These are phyloP conservation scores for Boletus reticulatus DNA, from an alignment of 768 basidiomycete genomes.

Conservation along the genomic window DNA sequence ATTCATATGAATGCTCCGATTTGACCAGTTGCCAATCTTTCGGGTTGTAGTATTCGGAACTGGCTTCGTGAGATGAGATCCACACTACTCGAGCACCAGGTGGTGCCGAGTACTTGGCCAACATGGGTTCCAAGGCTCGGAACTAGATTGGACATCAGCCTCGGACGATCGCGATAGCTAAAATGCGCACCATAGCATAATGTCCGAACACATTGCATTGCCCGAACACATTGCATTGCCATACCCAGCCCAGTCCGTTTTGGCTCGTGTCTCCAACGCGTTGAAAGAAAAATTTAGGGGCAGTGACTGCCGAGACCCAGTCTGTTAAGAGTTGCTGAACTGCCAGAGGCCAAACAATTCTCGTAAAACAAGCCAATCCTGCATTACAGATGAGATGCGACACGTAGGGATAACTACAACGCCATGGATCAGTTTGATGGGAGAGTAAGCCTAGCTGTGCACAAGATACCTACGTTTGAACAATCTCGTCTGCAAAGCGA, in stretches of 20 bases:
- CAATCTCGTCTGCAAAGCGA: constrained; percentile 54
- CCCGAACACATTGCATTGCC: constrained; percentile 88
- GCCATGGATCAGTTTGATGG: background rate
- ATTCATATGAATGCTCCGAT: constrained; percentile 63
- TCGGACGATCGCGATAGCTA: background rate
- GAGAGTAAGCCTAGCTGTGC: background rate
- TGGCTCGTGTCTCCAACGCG: constrained; percentile 53
- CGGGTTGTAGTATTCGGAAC: constrained; percentile 49
- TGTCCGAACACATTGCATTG: constrained; percentile 85
- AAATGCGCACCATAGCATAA: constrained; percentile 62
- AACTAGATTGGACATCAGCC: constrained; percentile 44
- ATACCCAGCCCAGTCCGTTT: constrained; percentile 76
- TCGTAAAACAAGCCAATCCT: constrained; percentile 58
- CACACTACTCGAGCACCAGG: constrained; percentile 66
- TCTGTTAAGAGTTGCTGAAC: constrained; percentile 46
- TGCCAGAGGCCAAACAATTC: constrained; percentile 49
- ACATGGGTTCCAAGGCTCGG: constrained; percentile 54
- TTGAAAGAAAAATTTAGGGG: constrained; percentile 59
- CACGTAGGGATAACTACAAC: constrained; percentile 68
- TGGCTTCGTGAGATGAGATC: constrained; percentile 72
- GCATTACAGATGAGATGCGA: constrained; percentile 83
- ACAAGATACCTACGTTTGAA: constrained; percentile 45
- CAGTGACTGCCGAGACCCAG: constrained; percentile 48
- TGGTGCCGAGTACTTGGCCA: constrained; percentile 43
- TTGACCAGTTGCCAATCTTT: constrained; percentile 72